Evolutionary conservation across 169 alveolate species (phyloP).

Genomic region (Cystoisospora suis): DNA sequence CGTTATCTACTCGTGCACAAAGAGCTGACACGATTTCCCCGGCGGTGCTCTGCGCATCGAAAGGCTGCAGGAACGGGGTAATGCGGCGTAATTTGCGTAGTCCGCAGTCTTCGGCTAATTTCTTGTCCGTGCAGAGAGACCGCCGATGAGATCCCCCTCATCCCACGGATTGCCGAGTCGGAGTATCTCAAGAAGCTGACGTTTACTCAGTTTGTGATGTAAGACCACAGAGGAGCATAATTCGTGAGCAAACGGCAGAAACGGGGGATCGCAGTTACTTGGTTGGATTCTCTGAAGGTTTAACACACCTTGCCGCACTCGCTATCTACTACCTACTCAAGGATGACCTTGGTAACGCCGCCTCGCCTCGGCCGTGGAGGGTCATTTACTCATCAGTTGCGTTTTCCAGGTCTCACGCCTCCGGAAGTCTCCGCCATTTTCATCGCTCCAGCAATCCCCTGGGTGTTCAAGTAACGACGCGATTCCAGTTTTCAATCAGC

Average conservation of each 20-base stretch:
- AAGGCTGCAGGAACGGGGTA: slow-evolving; percentile 68
- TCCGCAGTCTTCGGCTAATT: not conserved
- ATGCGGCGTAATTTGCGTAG: not conserved
- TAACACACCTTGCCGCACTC: slow-evolving; percentile 85
- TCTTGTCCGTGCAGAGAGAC: slow-evolving; percentile 46
- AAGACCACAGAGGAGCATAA: not conserved
- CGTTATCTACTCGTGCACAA: not conserved
- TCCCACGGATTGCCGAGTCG: slow-evolving; percentile 59
- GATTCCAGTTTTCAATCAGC: too few relatives aligned
- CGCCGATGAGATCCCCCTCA: slow-evolving; percentile 35
- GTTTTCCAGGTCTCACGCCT: slow-evolving; percentile 64
- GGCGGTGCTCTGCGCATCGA: not conserved
- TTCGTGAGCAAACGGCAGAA: not conserved
- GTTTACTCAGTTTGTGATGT: slow-evolving; percentile 64
- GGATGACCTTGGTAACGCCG: slow-evolving; percentile 78
- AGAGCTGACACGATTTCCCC: not conserved
- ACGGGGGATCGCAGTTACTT: slow-evolving; percentile 71
- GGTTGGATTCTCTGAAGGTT: slow-evolving; percentile 90
- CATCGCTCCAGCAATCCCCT: slow-evolving; percentile 87
- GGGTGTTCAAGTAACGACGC: slow-evolving; percentile 79
- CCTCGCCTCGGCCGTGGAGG: not conserved
- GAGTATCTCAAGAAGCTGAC: slow-evolving; percentile 37
- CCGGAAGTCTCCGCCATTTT: slow-evolving; percentile 79
- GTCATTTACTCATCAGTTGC: not conserved
- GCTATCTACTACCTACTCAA: slow-evolving; percentile 87